These are phyloP conservation scores for Fusarium sp. DNA, from an alignment of 2,329 filamentous ascomycete species.

Conservation along the genomic window DNA sequence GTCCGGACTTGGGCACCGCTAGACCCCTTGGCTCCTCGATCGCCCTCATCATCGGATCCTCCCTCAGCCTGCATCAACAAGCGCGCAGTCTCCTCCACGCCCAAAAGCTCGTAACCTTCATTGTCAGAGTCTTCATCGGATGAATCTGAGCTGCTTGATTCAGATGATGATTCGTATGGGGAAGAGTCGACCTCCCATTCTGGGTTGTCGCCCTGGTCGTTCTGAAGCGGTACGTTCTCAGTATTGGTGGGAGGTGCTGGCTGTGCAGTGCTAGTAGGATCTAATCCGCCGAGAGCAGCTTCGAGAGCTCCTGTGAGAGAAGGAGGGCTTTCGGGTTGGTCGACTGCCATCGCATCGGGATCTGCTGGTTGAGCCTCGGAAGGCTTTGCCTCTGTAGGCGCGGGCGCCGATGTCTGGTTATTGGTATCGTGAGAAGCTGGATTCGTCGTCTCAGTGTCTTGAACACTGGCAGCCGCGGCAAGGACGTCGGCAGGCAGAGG, in stretches of 20 bases:
- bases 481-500: slow-evolving; percentile 55
- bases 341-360: slow-evolving; percentile 55
- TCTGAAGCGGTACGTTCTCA: slow-evolving; percentile 48
- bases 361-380: slow-evolving; percentile 44
- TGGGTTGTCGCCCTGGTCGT: slow-evolving; percentile 65
- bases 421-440: slow-evolving; percentile 3
- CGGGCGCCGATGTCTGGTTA: slow-evolving; percentile 18
- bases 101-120: slow-evolving; percentile 80
- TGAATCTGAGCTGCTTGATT: slow-evolving; percentile 71
- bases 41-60: slow-evolving; percentile 83
- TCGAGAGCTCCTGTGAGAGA: slow-evolving; percentile 61
- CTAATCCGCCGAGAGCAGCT: slow-evolving; percentile 60
- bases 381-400: slow-evolving; percentile 13
- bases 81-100: slow-evolving; percentile 85
- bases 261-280: slow-evolving; percentile 33
- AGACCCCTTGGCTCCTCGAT: slow-evolving; percentile 60
- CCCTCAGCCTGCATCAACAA: slow-evolving; percentile 88
- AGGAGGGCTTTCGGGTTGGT: slow-evolving; percentile 55
- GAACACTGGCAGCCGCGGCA: slow-evolving; percentile 50
- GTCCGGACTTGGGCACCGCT: slow-evolving; percentile 74
- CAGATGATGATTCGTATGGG: slow-evolving; percentile 78
- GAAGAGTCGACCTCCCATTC: slow-evolving; percentile 91
- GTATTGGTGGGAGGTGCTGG: slow-evolving; percentile 26
- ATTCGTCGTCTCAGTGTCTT: slow-evolving; percentile 45
- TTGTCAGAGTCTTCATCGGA: slow-evolving; percentile 72